Evolutionary conservation across 352 stramenopile genomes (phyloP).

Genomic region (Phytopythium delawarense): DNA sequence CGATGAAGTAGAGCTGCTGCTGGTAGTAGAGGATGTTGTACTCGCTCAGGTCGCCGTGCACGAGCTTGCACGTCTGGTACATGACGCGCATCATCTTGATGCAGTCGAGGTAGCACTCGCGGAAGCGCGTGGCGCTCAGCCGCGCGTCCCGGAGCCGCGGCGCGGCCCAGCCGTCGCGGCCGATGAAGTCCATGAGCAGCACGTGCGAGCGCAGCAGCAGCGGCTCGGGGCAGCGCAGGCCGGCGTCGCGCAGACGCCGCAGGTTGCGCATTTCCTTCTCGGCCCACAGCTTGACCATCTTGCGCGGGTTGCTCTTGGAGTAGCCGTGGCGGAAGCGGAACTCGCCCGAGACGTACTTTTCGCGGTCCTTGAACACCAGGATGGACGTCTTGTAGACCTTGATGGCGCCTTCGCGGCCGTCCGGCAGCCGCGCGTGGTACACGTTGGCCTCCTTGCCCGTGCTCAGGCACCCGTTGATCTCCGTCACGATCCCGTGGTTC

Average conservation of each 20-base stretch:
- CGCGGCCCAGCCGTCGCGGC: conserved; percentile 92
- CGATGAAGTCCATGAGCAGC: conserved; percentile 99
- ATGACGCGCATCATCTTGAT: conserved; percentile 96
- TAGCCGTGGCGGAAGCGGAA: conserved; percentile 98
- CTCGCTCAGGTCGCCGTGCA: conserved; percentile 98
- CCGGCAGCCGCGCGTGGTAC: conserved; percentile 92
- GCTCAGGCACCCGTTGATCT: conserved; percentile 98
- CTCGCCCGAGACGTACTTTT: conserved; percentile 98
- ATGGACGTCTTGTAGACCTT: conserved; percentile 91
- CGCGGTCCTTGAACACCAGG: conserved; percentile 99
- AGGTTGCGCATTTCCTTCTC: conserved; percentile 99
- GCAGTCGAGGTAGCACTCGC: conserved; percentile 94
- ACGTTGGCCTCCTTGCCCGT: conserved; percentile 99
- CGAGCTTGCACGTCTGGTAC: conserved; percentile 95
- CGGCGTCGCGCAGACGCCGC: conserved; percentile 86
- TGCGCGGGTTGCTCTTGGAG: conserved; percentile 96
- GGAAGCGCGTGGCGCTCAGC: conserved; percentile 87
- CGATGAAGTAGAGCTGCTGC: conserved; percentile 96
- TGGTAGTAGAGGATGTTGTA: conserved; percentile 99
- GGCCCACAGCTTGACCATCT: conserved; percentile 99
- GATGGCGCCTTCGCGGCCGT: conserved; percentile 76
- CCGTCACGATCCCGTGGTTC: conserved; percentile 92
- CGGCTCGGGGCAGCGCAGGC: conserved; percentile 90
- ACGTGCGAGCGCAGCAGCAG: conserved; percentile 97
- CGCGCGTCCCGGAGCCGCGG: conserved; percentile 94